Conservation (phyloP, 441 rosid genomes). For the Brassica hybrid region DNA sequence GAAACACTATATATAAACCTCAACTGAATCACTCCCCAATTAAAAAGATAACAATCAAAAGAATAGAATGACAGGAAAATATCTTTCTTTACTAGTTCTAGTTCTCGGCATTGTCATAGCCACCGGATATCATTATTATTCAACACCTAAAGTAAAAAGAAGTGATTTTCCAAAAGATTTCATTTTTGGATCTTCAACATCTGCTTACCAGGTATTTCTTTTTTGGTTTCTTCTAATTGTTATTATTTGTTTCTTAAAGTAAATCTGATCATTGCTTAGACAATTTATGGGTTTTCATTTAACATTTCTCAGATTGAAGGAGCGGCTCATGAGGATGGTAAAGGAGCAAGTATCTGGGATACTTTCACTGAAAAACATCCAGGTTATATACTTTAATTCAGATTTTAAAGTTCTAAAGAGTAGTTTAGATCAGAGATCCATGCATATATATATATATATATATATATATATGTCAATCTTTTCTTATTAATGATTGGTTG, state of each 20-base stretch:
- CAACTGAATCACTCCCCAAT: not conserved
- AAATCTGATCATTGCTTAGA: not conserved
- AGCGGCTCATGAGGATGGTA: constrained; percentile 50
- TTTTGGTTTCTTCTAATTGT: not conserved
- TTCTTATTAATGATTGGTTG: constrained; percentile 16
- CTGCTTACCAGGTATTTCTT: constrained; percentile 46
- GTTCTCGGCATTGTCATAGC: constrained; percentile 24
- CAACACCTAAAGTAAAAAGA: constrained; percentile 28
- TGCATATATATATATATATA: not conserved
- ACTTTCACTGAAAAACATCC: constrained; percentile 45
- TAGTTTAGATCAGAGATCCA: constrained; percentile 8
- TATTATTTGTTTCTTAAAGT: not conserved
- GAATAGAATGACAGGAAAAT: constrained; percentile 28
- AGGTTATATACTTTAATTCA: constrained; percentile 33
- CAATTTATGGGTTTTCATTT: not conserved
- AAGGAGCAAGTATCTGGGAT: constrained; percentile 58
- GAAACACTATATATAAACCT: not conserved
- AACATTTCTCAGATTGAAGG: constrained; percentile 46
- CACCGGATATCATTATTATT: not conserved
- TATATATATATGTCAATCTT: not conserved
- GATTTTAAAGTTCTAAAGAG: not conserved
- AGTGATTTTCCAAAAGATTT: constrained; percentile 48
- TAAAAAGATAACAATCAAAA: not conserved
- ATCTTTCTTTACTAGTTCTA: constrained; percentile 10
- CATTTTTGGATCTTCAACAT: constrained; percentile 47